phyloP scores from a whole-genome alignment of 192 early-diverging fungal genomes.

The Powellomyces hirtus region DNA sequence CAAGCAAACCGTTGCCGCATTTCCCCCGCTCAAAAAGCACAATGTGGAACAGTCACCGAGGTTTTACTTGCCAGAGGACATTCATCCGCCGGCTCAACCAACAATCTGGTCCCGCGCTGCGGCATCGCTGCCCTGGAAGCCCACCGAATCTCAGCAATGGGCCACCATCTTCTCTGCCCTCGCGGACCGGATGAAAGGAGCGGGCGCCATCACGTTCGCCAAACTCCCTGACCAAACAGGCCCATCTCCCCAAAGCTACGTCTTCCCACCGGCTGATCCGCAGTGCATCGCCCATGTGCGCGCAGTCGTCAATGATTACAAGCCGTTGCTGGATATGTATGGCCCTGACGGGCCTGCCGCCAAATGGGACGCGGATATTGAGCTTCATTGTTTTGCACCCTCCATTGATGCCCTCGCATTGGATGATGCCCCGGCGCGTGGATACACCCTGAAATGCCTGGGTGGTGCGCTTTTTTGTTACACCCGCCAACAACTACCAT shows the following conservation, averaged over 20 bases:
- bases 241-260: neutral
- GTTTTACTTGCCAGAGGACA: neutral
- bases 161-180: neutral
- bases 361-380: neutral
- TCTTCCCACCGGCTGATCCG: neutral
- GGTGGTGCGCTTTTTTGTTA: conserved; percentile 40
- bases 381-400: neutral
- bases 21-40: neutral
- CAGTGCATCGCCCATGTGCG: neutral
- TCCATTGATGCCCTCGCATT: conserved; percentile 36
- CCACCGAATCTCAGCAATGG: neutral
- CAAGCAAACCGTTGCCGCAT: neutral
- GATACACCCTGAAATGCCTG: conserved; percentile 56
- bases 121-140: neutral
- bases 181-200: neutral
- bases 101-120: neutral
- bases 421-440: conserved; percentile 35
- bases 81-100: neutral
- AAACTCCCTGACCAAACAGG: neutral
- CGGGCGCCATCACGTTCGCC: neutral
- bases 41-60: neutral
- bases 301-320: neutral
- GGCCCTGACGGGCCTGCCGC: neutral
- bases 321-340: neutral
- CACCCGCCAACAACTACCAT: no score